Evolutionary conservation across 257 asterid species (phyloP).

Genomic region (Lavandula angustifolia): DNA sequence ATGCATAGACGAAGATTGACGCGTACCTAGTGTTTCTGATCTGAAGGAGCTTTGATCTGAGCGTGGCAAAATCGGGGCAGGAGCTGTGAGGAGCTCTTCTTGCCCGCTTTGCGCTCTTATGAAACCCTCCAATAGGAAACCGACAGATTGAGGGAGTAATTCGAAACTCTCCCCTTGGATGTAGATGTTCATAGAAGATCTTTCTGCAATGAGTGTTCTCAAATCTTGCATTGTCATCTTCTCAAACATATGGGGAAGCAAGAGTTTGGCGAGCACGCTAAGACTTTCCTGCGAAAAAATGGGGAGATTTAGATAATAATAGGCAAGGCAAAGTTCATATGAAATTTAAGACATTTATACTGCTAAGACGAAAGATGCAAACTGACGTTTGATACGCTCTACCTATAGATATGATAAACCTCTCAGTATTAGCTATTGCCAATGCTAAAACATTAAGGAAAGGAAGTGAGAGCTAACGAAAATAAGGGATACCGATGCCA

Average conservation of each 20-base stretch:
- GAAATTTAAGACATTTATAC: not conserved
- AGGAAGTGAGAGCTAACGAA: conserved; percentile 16
- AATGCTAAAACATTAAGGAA: conserved; percentile 21
- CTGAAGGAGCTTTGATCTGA: conserved; percentile 50
- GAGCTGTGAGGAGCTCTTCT: conserved; percentile 66
- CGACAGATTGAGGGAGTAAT: conserved; percentile 70
- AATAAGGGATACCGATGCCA: conserved; percentile 26
- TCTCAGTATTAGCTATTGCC: no score
- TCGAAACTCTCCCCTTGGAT: conserved; percentile 80
- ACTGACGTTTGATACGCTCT: not conserved
- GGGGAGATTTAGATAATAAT: conserved; percentile 27
- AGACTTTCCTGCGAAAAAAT: conserved; percentile 73
- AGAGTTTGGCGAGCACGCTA: conserved; percentile 66
- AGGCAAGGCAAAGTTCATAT: conserved; percentile 23
- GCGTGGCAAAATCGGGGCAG: conserved; percentile 61
- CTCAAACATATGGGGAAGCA: conserved; percentile 82
- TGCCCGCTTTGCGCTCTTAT: conserved; percentile 60
- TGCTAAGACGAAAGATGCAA: not conserved
- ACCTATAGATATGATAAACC: conserved; percentile 16
- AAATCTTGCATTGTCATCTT: conserved; percentile 78
- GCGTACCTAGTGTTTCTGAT: conserved; percentile 64
- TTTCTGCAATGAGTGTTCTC: conserved; percentile 70
- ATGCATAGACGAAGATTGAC: conserved; percentile 12
- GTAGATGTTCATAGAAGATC: conserved; percentile 65
- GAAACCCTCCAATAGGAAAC: conserved; percentile 86